Percentiles rank a stretch among this genome's conserved stretches.
Conservation (phyloP, 2,329 filamentous ascomycete genomes). For the Raffaelea deltoideospora region DNA sequence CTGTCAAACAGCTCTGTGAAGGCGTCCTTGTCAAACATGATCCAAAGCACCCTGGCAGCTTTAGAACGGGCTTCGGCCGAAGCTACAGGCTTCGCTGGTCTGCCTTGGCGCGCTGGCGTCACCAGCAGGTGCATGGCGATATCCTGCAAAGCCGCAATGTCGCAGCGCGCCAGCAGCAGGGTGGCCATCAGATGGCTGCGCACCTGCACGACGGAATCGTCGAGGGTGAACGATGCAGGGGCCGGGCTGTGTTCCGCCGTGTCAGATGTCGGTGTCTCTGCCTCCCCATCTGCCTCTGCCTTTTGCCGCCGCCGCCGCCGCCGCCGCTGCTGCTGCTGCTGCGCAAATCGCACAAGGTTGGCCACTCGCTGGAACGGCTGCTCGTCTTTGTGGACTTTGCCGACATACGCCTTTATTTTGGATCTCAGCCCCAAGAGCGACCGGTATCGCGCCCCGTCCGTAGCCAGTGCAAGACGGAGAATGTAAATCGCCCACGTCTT, state of each 20-base stretch:
- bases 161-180: conserved; percentile 30
- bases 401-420: conserved; percentile 9
- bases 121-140: conserved; percentile 5
- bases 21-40: background rate
- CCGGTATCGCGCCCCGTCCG: conserved; percentile 6
- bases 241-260: conserved; percentile 5
- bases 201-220: conserved; percentile 20
- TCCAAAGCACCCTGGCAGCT: background rate
- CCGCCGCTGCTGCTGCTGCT: conserved; percentile 15
- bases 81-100: background rate
- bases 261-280: background rate
- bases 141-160: conserved; percentile 27
- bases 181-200: conserved; percentile 24
- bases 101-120: background rate
- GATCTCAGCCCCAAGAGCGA: conserved; percentile 11
- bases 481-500: too few species aligned
- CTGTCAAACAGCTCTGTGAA: conserved; percentile 17
- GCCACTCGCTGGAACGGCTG: conserved; percentile 33
- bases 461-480: too few species aligned
- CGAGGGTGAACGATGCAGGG: conserved; percentile 17
- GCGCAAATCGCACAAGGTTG: conserved; percentile 25
- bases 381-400: conserved; percentile 24
- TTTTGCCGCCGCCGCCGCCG: too few species aligned
- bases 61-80: too few species aligned
- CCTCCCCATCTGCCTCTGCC: background rate